Evolutionary conservation across 768 basidiomycete species (phyloP).

Genomic region (Epithele typhae): DNA sequence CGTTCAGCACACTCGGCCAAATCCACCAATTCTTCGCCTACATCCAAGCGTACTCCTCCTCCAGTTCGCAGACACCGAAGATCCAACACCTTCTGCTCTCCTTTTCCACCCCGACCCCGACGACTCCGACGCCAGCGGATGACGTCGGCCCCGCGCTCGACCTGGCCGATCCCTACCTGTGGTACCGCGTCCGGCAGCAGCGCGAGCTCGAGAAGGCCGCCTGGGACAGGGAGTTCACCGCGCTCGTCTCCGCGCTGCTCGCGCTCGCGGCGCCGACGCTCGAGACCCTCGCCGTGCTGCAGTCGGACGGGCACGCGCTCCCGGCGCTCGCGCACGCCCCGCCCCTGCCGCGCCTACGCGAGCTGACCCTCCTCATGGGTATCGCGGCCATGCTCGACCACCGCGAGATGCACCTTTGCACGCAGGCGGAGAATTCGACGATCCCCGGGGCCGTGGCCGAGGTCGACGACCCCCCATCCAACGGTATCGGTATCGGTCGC

Average conservation of each 20-base stretch:
- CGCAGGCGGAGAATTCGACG: not conserved
- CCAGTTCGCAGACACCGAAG: not conserved
- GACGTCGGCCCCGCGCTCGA: not conserved
- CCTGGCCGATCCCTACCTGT: not conserved
- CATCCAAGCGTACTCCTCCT: not conserved
- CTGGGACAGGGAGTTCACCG: conserved; percentile 7
- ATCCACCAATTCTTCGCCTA: conserved; percentile 4
- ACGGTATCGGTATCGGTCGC: too few relatives aligned
- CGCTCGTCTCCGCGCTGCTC: conserved; percentile 6
- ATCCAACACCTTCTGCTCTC: conserved; percentile 8
- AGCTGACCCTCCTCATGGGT: conserved; percentile 13
- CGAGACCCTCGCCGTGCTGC: conserved; percentile 10
- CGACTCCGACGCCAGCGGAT: not conserved
- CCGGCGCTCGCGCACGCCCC: conserved; percentile 1
- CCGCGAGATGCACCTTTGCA: too few relatives aligned
- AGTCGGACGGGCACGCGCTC: conserved; percentile 7
- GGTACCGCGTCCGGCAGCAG: conserved; percentile 4
- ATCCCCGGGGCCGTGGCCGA: too few relatives aligned
- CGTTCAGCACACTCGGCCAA: conserved; percentile 4
- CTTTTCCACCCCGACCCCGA: not conserved
- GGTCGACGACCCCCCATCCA: too few relatives aligned
- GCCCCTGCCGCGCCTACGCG: conserved; percentile 8
- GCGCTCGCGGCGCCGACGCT: conserved; percentile 6
- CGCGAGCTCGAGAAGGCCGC: conserved; percentile 12
- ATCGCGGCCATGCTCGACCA: conserved; percentile 6